Evolutionary conservation across 1,139 yeast species (phyloP).

Genomic region (Trichomonascaceae sp.): DNA sequence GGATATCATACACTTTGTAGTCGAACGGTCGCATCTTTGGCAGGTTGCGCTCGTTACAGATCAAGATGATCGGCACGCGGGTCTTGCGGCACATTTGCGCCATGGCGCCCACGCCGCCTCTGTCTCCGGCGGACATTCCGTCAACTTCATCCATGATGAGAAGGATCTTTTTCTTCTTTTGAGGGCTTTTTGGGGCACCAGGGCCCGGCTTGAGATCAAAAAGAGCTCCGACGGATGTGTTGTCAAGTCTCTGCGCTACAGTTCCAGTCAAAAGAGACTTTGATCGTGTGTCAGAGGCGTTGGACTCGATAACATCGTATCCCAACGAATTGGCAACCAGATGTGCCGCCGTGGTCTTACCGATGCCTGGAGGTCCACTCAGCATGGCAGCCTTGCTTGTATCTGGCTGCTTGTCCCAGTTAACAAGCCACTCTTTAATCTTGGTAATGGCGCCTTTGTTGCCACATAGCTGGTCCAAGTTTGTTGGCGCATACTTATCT

Average conservation of each 20-base stretch:
- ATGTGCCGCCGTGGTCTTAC: constrained; percentile 85
- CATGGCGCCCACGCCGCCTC: constrained; percentile 96
- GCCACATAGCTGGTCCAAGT: constrained; percentile 71
- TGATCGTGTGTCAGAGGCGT: constrained; percentile 83
- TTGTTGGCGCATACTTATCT: constrained; percentile 77
- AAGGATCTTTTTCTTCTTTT: constrained; percentile 44
- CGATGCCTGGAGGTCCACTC: constrained; percentile 94
- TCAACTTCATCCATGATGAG: constrained; percentile 98
- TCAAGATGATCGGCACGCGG: constrained; percentile 77
- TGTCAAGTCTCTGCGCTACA: constrained; percentile 59
- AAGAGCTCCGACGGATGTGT: constrained; percentile 38
- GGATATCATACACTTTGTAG: constrained; percentile 65
- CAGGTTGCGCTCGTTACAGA: constrained; percentile 82
- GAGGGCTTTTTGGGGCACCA: constrained; percentile 28
- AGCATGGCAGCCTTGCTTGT: constrained; percentile 62
- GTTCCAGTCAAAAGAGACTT: constrained; percentile 58
- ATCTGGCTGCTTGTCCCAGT: constrained; percentile 50
- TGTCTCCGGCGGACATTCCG: constrained; percentile 98
- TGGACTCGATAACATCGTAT: constrained; percentile 68
- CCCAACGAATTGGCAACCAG: constrained; percentile 74
- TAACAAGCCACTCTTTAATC: constrained; percentile 58
- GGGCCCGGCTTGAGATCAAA: constrained; percentile 1
- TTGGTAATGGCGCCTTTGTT: constrained; percentile 64
- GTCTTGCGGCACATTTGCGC: constrained; percentile 80
- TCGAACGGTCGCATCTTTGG: constrained; percentile 98